Base-by-base conservation (phyloP, 257 asterid species). In the Prunella vulgaris region DNA sequence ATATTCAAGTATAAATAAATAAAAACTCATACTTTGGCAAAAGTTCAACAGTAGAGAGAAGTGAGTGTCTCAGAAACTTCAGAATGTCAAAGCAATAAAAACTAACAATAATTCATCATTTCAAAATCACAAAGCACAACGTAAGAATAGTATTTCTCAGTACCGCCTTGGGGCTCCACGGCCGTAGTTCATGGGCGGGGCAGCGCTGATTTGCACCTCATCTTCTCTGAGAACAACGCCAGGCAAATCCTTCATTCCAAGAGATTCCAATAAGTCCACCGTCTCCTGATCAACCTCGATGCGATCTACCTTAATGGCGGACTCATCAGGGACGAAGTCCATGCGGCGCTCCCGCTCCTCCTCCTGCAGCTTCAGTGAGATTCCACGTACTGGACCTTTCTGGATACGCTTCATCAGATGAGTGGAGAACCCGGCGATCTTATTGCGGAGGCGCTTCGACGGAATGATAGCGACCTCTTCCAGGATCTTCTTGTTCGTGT, bases 271-370 rank as follows among this genome's bases (percentile, higher is more conserved):
- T 69, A 82, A 40, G 46, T 79, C 84, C 17, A 82, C 28, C 2
- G 87, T 83, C 79, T 83, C 87, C 85, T 80, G 82, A 27, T 83
- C 87, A 35, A 83, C 87, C 80, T 77, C 85, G 48, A 83, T 83
- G 49, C 73, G 74, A 51, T 80, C 85, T 5, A 60, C 14, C 72
- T 74, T 79, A 53, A 82, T 82, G 24, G 87, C 84, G 8, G 87
- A 82, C 72, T 83, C 80, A 10, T 83, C 85, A 37, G 88, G 85
- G 1, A 81, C 85, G 68, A 83, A 80, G 53, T 83, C 88, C 88
- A 83, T 80, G 32, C 88, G 88, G 35, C 88, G 81, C 79, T 83
- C 88, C 30, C 85, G 79, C 77, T 83, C 84, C 76, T 81, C 88
- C 75, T 81, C 84, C 77, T 81, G 86, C 70, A 81, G 84, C 79